Base-by-base conservation (phyloP, 257 asterid genomes). In the Plantago ovata region DNA sequence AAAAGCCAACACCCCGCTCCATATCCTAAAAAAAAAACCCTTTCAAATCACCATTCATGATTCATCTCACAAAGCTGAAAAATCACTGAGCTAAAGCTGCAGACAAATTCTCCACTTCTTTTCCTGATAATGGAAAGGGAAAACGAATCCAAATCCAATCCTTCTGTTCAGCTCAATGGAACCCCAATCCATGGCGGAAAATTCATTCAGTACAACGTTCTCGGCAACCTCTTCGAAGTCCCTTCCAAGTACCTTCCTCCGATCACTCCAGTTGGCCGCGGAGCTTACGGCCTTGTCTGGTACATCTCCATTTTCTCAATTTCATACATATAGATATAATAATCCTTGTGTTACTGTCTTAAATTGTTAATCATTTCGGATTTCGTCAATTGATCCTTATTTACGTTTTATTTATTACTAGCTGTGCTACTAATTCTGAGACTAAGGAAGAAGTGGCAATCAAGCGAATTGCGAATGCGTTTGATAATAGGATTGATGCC, bases 271-370 rank as follows among this genome's bases (percentile, higher is more conserved):
- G 82, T 82, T 7, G 93, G 95, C 51, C 87, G 94, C 52, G 95
- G 95, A 40, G 93, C 97, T 60, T 89, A 89, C 53, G 95, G 95
- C 21, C 79, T 89, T 43, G 95, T 86, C n/a, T 89, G 97, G 95
- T 89, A 14, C 22, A 3, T 10, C 6, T n/a, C 47, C 24, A 9
- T 10, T n/a, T 2, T 44, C 57, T 18, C n/a, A n/a, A n/a, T n/a
- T n/a, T n/a, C n/a, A n/a, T n/a, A n/a, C n/a, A n/a, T n/a, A n/a
- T n/a, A n/a, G n/a, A n/a, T n/a, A n/a, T n/a, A n/a, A n/a, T n/a
- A n/a, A 9, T 10, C 13, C 3, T 33, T 38, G 9, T 33, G 36
- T 28, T 0, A 28, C 0, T 22, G 6, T 13, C 3, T 47, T n/a
- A n/a, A n/a, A n/a, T n/a, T n/a, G n/a, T 6, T 61, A 6, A 4